Evolutionary conservation across 1,284 basidiomycete genomes (phyloP), one percentile per base, ranked within the genome.

Genomic region (Irpex lacteus): DNA sequence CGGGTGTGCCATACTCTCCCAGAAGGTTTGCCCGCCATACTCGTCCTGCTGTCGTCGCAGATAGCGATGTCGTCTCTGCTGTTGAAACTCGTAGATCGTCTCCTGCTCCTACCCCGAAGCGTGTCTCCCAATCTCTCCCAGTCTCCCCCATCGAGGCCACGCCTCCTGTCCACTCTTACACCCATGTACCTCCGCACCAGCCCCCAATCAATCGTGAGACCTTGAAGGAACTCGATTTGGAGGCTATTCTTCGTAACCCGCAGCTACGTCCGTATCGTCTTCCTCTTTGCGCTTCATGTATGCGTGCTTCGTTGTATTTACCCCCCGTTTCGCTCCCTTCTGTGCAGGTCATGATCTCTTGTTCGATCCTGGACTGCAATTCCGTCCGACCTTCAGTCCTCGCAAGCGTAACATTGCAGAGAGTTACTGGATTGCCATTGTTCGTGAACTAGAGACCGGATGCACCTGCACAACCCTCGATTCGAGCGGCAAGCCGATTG

Each of bases 391-490:
- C 0, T 82, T 83, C 19, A 87, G 87, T 66, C 85, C 88, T 50
- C 85, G 88, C 65, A 94, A 95, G 75, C 88, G 88, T 49, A 87
- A 90, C 60, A 80, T 87, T 32, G 84, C 88, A 0, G 92, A 96
- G 69, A 86, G 85, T 66, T 98, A 97, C 74, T 98, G 95, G 95
- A 80, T 81, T 57, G 91, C 94, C 44, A 82, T 98, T 63, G 81
- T 84, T 18, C 86, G 86, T 57, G 95, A 98, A 79, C 81, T 96
- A 55, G 85, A 92, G 71, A 79, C 78, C 0, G 91, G 91, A 0
- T 98, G 95, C 77, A 94, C 93, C 1, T 97, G 94, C 76, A 84
- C 91, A 59, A 87, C 92, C 32, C 90, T 94, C 71, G 87, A 89
- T 75, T 73, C 78, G 59, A 77, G 80, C 61, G 82, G 83, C 61